Evolutionary conservation across 768 basidiomycete genomes (phyloP).

Genomic region (Russula ochroleuca): DNA sequence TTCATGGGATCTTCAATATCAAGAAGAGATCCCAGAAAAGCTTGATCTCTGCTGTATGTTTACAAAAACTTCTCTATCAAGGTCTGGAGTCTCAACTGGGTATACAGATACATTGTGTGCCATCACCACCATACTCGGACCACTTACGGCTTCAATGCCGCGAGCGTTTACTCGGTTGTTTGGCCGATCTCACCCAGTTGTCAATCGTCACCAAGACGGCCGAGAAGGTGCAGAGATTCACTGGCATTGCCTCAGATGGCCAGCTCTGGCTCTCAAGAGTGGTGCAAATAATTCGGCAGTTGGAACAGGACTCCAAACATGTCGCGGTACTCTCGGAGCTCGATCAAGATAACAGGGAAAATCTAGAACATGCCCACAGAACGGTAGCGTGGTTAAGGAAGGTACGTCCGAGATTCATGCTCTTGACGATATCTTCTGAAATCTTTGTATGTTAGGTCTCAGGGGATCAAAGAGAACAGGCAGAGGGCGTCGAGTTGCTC

Average conservation of each 20-base stretch:
- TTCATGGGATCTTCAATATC: constrained; percentile 77
- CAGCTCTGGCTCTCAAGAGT: constrained; percentile 75
- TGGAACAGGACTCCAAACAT: constrained; percentile 71
- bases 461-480: constrained; percentile 46
- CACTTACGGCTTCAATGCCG: constrained; percentile 62
- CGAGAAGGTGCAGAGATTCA: constrained; percentile 50
- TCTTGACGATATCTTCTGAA: constrained; percentile 1
- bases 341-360: constrained; percentile 51
- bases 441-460: constrained; percentile 34
- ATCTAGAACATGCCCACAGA: constrained; percentile 46
- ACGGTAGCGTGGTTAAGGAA: constrained; percentile 41
- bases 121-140: constrained; percentile 70
- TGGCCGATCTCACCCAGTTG: constrained; percentile 69
- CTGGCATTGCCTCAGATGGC: constrained; percentile 64
- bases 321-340: constrained; percentile 47
- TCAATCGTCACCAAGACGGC: constrained; percentile 46
- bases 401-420: constrained; percentile 34
- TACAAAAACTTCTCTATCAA: not conserved
- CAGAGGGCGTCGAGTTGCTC: constrained; percentile 67
- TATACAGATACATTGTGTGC: constrained; percentile 54
- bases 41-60: constrained; percentile 53
- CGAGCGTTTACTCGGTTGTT: constrained; percentile 61
- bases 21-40: constrained; percentile 71
- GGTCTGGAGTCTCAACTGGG: constrained; percentile 6
- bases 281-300: constrained; percentile 47